phyloP scores from a whole-genome alignment of 1,139 yeast species.

The Arxiozyma heterogenica region DNA sequence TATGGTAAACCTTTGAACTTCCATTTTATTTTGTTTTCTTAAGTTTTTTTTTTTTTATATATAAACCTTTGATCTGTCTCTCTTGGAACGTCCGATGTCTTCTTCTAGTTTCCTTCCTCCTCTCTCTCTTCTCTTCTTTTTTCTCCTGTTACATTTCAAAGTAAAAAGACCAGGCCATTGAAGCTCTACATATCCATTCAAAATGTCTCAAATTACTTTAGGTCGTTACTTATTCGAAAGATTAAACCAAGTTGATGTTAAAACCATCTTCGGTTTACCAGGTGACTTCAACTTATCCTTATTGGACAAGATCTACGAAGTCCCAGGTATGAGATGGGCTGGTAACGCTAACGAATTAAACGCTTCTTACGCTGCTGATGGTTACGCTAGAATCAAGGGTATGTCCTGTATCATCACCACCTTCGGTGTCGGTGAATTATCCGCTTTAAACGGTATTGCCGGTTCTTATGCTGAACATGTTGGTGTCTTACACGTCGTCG shows the following conservation, averaged over 20 bases:
- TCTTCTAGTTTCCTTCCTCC: background rate
- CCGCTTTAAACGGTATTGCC: conserved; percentile 75
- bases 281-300: conserved; percentile 63
- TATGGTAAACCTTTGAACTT: background rate
- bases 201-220: conserved; percentile 38
- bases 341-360: conserved; percentile 67
- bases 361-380: conserved; percentile 66
- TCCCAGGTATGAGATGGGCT: conserved; percentile 53
- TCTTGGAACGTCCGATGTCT: background rate
- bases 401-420: conserved; percentile 55
- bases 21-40: too few species aligned
- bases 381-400: conserved; percentile 59
- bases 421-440: conserved; percentile 81
- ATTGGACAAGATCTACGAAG: conserved; percentile 55
- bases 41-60: too few species aligned
- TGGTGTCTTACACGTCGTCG: conserved; percentile 77
- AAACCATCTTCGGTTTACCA: conserved; percentile 59
- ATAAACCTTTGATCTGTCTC: conserved; percentile 1
- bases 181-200: conserved; percentile 3
- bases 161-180: background rate
- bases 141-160: background rate
- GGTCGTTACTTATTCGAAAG: conserved; percentile 59
- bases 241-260: conserved; percentile 41
- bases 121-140: background rate
- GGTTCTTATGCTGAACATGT: conserved; percentile 76